Evolutionary conservation across 768 basidiomycete genomes (phyloP).

Genomic region (Auriscalpium orientale): DNA sequence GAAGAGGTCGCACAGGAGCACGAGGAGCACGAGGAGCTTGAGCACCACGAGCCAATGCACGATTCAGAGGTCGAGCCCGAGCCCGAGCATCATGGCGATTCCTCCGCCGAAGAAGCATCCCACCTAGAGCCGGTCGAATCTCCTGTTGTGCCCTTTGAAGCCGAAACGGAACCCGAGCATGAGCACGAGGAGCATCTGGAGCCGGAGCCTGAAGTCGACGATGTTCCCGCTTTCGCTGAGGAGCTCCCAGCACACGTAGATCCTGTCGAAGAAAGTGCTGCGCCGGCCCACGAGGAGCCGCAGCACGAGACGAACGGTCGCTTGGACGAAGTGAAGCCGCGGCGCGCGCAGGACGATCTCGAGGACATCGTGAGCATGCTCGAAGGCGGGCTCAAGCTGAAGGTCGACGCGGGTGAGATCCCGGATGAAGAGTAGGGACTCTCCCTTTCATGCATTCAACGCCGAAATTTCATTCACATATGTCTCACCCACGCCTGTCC

Average conservation of each 20-base stretch:
- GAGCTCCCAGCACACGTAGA: conserved; percentile 4
- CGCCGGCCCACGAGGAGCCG: conserved; percentile 2
- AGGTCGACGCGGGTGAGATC: conserved; percentile 36
- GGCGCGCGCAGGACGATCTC: conserved; percentile 33
- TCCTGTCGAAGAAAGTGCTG: conserved; percentile 6
- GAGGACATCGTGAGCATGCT: conserved; percentile 65
- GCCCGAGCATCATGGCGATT: conserved; percentile 9
- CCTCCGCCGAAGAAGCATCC: conserved; percentile 2
- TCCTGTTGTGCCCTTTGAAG: conserved; percentile 2
- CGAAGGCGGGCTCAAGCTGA: conserved; percentile 31
- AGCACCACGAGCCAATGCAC: neutral
- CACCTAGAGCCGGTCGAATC: neutral
- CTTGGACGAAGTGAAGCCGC: conserved; percentile 16
- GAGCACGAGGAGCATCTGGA: neutral
- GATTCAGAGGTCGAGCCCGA: neutral
- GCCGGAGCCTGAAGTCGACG: conserved; percentile 1
- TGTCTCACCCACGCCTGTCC: too few species aligned
- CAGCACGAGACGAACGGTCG: conserved; percentile 9
- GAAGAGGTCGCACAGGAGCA: conserved; percentile 10
- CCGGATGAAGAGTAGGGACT: conserved; percentile 39
- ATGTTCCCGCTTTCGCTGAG: conserved; percentile 1
- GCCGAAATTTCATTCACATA: too few species aligned
- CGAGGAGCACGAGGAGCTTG: neutral
- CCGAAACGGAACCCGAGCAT: neutral
- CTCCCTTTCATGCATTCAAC: too few species aligned